Evolutionary conservation across 78 protist species (phyloP).

Genomic region (Tieghemostelium lacteum): DNA sequence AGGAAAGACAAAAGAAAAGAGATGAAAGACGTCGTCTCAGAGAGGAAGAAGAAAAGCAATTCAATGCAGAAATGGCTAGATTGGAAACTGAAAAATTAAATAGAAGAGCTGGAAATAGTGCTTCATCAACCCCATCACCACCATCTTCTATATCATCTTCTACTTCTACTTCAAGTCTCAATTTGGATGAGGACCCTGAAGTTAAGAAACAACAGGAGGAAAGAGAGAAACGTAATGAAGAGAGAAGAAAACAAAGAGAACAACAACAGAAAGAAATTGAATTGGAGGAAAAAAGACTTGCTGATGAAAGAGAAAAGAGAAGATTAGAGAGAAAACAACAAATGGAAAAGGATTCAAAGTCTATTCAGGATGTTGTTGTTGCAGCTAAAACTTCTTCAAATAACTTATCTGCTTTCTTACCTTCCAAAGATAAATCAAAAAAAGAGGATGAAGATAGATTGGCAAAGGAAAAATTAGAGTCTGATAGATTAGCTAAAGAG

Average conservation of each 20-base stretch:
- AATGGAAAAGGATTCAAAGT: background rate
- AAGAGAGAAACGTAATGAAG: slow-evolving; percentile 6
- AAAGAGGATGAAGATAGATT: background rate
- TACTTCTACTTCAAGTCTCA: background rate
- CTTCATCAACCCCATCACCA: background rate
- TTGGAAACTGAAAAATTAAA: slow-evolving; percentile 10
- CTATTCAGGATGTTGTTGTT: background rate
- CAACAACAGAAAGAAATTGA: slow-evolving; percentile 27
- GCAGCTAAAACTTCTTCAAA: background rate
- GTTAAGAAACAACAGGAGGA: background rate
- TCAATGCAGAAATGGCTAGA: slow-evolving; percentile 35
- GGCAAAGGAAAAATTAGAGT: slow-evolving; percentile 11
- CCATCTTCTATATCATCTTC: slow-evolving; percentile 8
- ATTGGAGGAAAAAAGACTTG: slow-evolving; percentile 15
- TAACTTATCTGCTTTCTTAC: background rate
- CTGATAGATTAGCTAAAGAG: slow-evolving; percentile 5
- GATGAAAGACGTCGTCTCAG: slow-evolving; percentile 33
- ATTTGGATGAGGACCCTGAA: slow-evolving; percentile 5
- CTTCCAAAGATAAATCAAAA: no score
- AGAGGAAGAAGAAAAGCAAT: slow-evolving; percentile 18
- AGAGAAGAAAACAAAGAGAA: slow-evolving; percentile 8
- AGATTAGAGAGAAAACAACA: slow-evolving; percentile 24
- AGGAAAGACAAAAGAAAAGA: slow-evolving; percentile 29
- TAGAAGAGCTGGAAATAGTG: background rate
- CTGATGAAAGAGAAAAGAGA: slow-evolving; percentile 59